Evolutionary conservation across 2,329 filamentous ascomycete species (phyloP).

Genomic region (Bipolaris sorokiniana): DNA sequence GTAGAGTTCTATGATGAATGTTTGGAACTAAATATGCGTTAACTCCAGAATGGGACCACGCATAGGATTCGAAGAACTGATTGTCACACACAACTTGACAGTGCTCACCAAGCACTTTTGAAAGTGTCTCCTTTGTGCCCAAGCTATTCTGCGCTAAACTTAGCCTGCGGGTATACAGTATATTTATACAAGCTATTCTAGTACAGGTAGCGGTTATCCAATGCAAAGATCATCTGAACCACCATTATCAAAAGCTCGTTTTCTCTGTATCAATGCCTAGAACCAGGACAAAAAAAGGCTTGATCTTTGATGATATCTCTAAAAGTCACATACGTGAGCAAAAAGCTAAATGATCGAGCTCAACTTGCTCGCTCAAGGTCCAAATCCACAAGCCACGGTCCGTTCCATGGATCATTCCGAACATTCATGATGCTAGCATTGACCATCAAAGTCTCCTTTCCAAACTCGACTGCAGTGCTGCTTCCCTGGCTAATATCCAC

Average conservation of each 20-base stretch:
- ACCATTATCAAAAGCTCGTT: neutral
- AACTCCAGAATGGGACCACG: too few species aligned
- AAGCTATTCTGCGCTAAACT: too few species aligned
- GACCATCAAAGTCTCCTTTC: constrained; percentile 62
- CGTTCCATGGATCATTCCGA: constrained; percentile 57
- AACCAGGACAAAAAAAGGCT: neutral
- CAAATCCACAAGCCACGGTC: constrained; percentile 63
- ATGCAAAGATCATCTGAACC: neutral
- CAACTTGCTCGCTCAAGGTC: constrained; percentile 45
- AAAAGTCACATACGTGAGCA: too few species aligned
- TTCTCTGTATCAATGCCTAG: neutral
- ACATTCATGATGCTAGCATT: constrained; percentile 64
- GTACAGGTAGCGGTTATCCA: neutral
- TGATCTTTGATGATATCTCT: neutral
- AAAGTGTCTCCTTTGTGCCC: too few species aligned
- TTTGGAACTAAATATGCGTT: too few species aligned
- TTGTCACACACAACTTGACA: too few species aligned
- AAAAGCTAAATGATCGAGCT: neutral
- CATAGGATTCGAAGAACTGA: too few species aligned
- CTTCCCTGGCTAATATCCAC: constrained; percentile 42
- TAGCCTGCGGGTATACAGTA: too few species aligned
- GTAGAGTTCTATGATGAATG: too few species aligned
- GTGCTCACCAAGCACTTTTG: too few species aligned
- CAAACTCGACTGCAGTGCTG: constrained; percentile 47
- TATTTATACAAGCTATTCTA: too few species aligned